These are phyloP conservation scores for Ophiostoma sp. DNA, from an alignment of 2,329 filamentous ascomycete genomes.

Conservation along the genomic window DNA sequence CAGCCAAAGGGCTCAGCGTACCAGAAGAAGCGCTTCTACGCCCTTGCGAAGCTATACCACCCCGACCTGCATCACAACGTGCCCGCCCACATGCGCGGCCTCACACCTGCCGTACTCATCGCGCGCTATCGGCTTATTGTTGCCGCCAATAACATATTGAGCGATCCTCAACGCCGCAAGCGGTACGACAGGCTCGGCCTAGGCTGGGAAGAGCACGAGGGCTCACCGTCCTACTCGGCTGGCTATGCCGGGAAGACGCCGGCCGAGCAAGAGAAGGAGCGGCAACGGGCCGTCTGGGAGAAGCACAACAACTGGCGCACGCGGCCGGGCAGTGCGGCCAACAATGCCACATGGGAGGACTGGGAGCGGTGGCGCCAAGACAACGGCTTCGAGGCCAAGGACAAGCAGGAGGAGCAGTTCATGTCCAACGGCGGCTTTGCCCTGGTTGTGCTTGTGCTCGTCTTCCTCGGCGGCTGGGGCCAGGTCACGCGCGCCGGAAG, in stretches of 20 bases:
- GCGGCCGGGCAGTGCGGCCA: constrained; percentile 44
- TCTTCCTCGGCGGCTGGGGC: constrained; percentile 63
- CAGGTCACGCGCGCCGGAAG: constrained; percentile 66
- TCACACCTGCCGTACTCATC: constrained; percentile 60
- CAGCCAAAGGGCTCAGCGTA: constrained; percentile 57
- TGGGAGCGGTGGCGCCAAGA: constrained; percentile 76
- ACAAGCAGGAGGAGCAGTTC: constrained; percentile 52
- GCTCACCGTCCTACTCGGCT: not conserved
- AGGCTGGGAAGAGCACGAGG: constrained; percentile 60
- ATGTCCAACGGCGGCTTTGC: constrained; percentile 78
- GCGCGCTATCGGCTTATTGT: constrained; percentile 88
- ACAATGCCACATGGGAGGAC: constrained; percentile 96
- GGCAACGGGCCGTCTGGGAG: constrained; percentile 5
- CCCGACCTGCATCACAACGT: constrained; percentile 59
- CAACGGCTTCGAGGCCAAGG: constrained; percentile 39
- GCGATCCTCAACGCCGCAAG: constrained; percentile 68
- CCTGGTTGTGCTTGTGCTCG: constrained; percentile 62
- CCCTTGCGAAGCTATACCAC: constrained; percentile 93
- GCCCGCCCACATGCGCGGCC: constrained; percentile 35
- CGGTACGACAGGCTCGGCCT: constrained; percentile 77
- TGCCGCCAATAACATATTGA: constrained; percentile 81
- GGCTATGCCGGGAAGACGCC: constrained; percentile 43
- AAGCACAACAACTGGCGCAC: constrained; percentile 46
- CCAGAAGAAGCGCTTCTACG: constrained; percentile 76
- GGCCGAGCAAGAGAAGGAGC: constrained; percentile 17